phyloP scores from a whole-genome alignment of 2,329 filamentous ascomycete species.

The Ophiostoma quercus region DNA sequence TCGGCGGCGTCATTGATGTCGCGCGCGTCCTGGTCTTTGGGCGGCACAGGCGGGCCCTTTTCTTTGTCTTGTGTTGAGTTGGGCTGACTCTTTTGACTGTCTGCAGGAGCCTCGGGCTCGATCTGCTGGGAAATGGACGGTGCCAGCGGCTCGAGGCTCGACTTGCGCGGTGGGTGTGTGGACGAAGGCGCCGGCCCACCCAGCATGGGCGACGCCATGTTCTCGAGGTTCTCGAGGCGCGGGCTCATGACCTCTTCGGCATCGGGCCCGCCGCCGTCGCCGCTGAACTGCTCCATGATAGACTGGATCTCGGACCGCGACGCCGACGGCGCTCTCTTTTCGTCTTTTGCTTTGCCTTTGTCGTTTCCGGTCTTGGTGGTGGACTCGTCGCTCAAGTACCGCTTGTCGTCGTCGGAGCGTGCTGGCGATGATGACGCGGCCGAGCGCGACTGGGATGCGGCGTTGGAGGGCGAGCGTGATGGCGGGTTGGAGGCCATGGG shows the following conservation, averaged over 20 bases:
- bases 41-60: constrained; percentile 52
- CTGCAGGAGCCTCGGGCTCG: background rate
- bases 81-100: background rate
- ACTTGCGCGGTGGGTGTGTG: constrained; percentile 75
- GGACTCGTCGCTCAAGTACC: constrained; percentile 48
- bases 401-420: constrained; percentile 44
- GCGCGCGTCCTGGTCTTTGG: constrained; percentile 45
- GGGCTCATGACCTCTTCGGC: constrained; percentile 90
- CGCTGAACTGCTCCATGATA: constrained; percentile 94
- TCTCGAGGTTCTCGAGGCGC: constrained; percentile 65
- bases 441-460: constrained; percentile 34
- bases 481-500: constrained; percentile 50
- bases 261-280: constrained; percentile 63
- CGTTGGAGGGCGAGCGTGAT: constrained; percentile 54
- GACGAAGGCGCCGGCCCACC: constrained; percentile 42
- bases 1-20: constrained; percentile 31
- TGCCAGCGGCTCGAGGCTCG: constrained; percentile 72
- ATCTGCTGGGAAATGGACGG: constrained; percentile 44
- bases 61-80: constrained; percentile 32
- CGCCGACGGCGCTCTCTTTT: background rate
- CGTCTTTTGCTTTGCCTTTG: background rate
- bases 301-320: constrained; percentile 86
- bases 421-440: constrained; percentile 46
- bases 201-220: constrained; percentile 69
- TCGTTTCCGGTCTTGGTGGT: constrained; percentile 32